Conservation (phyloP, 192 early-diverging fungal genomes). For the Diversispora eburnea region DNA sequence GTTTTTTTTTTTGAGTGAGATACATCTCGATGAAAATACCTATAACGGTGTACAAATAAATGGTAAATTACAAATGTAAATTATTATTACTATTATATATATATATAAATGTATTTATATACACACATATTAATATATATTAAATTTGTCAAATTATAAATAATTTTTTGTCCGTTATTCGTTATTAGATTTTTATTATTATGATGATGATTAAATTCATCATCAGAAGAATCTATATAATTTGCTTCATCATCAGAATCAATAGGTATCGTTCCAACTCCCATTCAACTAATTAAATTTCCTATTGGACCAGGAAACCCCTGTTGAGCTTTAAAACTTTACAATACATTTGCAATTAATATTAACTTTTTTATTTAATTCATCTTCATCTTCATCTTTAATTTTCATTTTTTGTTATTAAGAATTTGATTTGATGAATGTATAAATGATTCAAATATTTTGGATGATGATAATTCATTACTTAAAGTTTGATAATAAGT, state of each 20-base stretch:
- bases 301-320: conserved; percentile 86
- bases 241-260: conserved; percentile 41
- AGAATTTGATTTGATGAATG: background rate
- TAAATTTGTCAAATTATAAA: no score
- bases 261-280: conserved; percentile 55
- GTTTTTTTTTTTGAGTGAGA: no score
- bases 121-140: no score
- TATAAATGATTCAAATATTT: conserved; percentile 62
- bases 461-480: conserved; percentile 48
- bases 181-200: no score
- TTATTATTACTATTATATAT: no score
- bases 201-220: no score
- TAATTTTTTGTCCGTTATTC: no score
- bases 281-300: conserved; percentile 72
- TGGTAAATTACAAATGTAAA: no score
- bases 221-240: background rate
- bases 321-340: conserved; percentile 89
- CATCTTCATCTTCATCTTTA: conserved; percentile 37
- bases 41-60: no score
- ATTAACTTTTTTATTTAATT: conserved; percentile 54
- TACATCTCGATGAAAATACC: no score
- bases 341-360: conserved; percentile 83
- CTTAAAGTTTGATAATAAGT: conserved; percentile 62
- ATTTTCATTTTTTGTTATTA: no score
- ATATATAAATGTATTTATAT: no score